Conservation (phyloP, 345 rosid species). For the Camelina neglecta region DNA sequence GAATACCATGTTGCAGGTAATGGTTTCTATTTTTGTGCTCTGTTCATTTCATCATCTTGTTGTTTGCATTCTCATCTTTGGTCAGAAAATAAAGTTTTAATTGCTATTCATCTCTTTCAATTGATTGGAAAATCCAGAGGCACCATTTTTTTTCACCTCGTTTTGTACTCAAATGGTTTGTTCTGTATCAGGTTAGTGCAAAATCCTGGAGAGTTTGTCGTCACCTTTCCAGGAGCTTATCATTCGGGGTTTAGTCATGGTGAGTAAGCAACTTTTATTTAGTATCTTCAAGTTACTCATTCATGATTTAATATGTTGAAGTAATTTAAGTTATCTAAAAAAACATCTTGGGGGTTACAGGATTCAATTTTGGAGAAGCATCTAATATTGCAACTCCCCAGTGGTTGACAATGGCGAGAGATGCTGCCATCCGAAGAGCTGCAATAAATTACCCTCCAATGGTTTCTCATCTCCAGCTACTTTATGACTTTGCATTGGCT, state of each 20-base stretch:
- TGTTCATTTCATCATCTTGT: conserved; percentile 24
- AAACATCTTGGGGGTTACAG: conserved; percentile 47
- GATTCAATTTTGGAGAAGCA: conserved; percentile 97
- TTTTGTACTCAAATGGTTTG: neutral
- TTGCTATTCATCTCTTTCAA: conserved; percentile 9
- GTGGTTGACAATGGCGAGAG: conserved; percentile 87
- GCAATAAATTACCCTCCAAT: conserved; percentile 95
- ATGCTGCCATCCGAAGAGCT: conserved; percentile 97
- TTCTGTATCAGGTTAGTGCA: conserved; percentile 74
- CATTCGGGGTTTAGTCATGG: conserved; percentile 99
- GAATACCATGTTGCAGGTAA: conserved; percentile 99
- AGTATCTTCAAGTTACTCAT: conserved; percentile 6
- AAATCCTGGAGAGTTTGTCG: conserved; percentile 94
- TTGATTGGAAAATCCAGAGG: conserved; percentile 4
- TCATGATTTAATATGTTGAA: conserved; percentile 16
- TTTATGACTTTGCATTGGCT: conserved; percentile 88
- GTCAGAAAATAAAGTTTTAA: no score
- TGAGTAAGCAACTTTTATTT: conserved; percentile 41
- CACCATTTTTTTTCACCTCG: neutral
- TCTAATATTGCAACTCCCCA: conserved; percentile 97
- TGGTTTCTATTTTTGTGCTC: conserved; percentile 40
- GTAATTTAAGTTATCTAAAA: neutral
- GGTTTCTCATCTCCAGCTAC: conserved; percentile 99
- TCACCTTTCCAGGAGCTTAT: conserved; percentile 98
- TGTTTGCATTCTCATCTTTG: conserved; percentile 7